These are phyloP conservation scores for Tolypocladium guangdongense DNA, from an alignment of 2,329 filamentous ascomycete species.

Conservation along the genomic window DNA sequence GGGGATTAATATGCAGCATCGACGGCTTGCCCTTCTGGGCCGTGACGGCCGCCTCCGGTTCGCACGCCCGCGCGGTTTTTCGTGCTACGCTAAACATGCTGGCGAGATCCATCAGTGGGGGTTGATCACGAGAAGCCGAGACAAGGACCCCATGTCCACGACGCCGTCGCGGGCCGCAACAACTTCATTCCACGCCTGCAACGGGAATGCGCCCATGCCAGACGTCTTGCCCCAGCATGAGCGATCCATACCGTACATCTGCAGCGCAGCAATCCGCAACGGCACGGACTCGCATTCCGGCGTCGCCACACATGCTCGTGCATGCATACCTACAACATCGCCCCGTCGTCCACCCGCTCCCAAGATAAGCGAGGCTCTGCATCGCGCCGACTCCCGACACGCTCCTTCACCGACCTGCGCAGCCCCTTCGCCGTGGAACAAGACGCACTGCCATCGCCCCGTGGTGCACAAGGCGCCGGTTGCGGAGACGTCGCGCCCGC, in stretches of 20 bases:
- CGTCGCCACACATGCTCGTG: not conserved
- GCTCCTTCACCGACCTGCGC: not conserved
- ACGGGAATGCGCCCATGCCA: not conserved
- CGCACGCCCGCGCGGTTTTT: too few relatives aligned
- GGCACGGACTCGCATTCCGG: not conserved
- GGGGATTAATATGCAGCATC: too few relatives aligned
- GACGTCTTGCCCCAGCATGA: not conserved
- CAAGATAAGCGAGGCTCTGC: not conserved
- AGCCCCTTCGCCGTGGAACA: not conserved
- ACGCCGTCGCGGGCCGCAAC: not conserved
- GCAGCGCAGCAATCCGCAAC: not conserved
- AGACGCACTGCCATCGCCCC: not conserved
- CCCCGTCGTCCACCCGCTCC: not conserved
- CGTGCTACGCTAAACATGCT: too few relatives aligned
- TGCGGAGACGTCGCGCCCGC: conserved; percentile 1
- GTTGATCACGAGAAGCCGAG: too few relatives aligned
- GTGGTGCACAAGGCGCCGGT: not conserved
- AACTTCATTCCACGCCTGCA: not conserved
- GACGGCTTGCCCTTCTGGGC: conserved; percentile 2
- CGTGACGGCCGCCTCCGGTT: not conserved
- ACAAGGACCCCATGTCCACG: too few relatives aligned
- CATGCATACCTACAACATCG: not conserved
- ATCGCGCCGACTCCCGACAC: too few relatives aligned
- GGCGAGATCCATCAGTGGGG: too few relatives aligned
- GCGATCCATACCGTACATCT: too few relatives aligned